A percentile compares a stretch with the other conserved stretches of the same genome.
Conservation (phyloP, 2,329 filamentous ascomycete species). For the Sporothrix brunneoviolacea region DNA sequence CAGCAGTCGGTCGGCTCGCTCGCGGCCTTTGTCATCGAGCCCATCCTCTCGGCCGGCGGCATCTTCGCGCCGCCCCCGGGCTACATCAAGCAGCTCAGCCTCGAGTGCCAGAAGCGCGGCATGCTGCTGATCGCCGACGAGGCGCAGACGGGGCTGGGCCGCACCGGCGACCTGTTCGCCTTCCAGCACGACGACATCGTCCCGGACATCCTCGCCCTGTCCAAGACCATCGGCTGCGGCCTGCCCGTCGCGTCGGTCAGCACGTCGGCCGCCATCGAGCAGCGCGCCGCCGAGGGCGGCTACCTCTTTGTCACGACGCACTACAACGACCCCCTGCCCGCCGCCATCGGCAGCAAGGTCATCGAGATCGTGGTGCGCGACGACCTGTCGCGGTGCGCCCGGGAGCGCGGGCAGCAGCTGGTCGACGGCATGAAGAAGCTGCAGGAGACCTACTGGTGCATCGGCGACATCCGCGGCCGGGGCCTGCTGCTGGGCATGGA, state of each 20-base stretch:
- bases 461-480: conserved; percentile 54
- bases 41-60: conserved; percentile 50
- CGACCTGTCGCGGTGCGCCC: conserved; percentile 40
- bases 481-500: conserved; percentile 54
- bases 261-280: conserved; percentile 47
- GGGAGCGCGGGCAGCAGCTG: conserved; percentile 38
- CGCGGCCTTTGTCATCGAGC: conserved; percentile 57
- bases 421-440: conserved; percentile 40
- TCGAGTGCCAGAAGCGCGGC: conserved; percentile 45
- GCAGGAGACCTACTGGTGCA: conserved; percentile 48
- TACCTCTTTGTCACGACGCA: conserved; percentile 57
- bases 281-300: conserved; percentile 38
- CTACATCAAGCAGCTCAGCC: conserved; percentile 46
- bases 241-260: conserved; percentile 52
- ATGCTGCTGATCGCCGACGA: conserved; percentile 56
- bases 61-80: conserved; percentile 49
- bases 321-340: conserved; percentile 54
- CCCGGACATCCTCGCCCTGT: conserved; percentile 43
- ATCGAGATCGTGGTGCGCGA: conserved; percentile 55
- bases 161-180: conserved; percentile 52
- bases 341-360: conserved; percentile 54
- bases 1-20: conserved; percentile 51
- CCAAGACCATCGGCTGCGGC: conserved; percentile 45
- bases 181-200: conserved; percentile 41
- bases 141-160: conserved; percentile 52